phyloP scores from a whole-genome alignment of 305 asterid genomes.

The Lippia alba region DNA sequence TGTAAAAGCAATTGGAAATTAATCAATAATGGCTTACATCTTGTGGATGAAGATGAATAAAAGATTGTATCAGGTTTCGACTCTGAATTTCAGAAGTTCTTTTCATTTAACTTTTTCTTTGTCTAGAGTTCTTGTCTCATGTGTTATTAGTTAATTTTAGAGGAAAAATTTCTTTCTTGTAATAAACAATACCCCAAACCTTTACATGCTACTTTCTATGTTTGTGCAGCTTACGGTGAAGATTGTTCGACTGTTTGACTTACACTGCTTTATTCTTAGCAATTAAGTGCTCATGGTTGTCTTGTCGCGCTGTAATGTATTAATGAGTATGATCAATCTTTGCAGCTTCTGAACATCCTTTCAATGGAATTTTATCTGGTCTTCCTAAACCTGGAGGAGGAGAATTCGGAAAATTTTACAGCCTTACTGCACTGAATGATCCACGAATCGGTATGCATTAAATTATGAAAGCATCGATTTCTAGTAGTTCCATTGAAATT shows the following conservation, averaged over 20 bases:
- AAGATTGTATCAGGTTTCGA: not conserved
- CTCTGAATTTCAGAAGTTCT: not conserved
- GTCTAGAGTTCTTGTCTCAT: not conserved
- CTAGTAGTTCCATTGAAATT: not conserved
- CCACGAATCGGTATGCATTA: slow-evolving; percentile 71
- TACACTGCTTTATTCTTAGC: not conserved
- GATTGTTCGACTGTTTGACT: not conserved
- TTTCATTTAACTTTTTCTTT: not conserved
- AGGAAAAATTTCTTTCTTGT: too few species aligned
- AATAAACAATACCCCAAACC: too few species aligned
- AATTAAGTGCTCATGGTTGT: not conserved
- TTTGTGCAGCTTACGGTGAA: not conserved
- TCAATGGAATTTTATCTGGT: slow-evolving; percentile 60
- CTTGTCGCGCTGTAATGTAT: not conserved
- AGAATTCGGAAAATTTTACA: slow-evolving; percentile 84
- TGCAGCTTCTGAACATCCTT: slow-evolving; percentile 75
- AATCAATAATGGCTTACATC: not conserved
- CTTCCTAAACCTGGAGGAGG: slow-evolving; percentile 94
- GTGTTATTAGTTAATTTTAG: too few species aligned
- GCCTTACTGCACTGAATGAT: slow-evolving; percentile 83
- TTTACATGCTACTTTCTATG: too few species aligned
- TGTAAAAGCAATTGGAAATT: not conserved
- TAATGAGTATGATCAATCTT: slow-evolving; percentile 22
- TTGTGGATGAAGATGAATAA: not conserved
- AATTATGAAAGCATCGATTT: slow-evolving; percentile 2